Evolutionary conservation across 352 stramenopile species (phyloP).

Genomic region (Pythium chondricola): DNA sequence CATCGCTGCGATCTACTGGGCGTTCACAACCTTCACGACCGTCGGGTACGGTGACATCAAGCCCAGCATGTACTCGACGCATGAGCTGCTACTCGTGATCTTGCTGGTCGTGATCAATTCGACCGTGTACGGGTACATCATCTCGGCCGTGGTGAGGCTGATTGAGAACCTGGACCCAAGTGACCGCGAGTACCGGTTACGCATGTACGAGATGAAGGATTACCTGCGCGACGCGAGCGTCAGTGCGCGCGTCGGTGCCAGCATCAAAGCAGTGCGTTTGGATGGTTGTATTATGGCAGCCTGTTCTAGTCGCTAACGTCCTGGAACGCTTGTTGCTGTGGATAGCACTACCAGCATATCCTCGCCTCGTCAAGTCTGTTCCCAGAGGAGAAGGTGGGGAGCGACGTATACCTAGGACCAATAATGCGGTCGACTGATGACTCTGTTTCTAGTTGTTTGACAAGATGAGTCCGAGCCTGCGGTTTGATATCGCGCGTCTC

Average conservation of each 20-base stretch:
- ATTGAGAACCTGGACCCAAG: slow-evolving; percentile 75
- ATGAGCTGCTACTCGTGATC: slow-evolving; percentile 65
- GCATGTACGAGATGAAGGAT: slow-evolving; percentile 86
- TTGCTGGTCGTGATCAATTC: slow-evolving; percentile 77
- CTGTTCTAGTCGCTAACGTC: no score
- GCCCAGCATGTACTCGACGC: slow-evolving; percentile 63
- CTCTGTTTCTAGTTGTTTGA: slow-evolving; percentile 53
- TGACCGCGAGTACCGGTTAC: slow-evolving; percentile 63
- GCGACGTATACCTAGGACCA: no score
- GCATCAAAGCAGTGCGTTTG: slow-evolving; percentile 53
- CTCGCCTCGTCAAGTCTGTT: slow-evolving; percentile 70
- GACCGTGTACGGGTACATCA: slow-evolving; percentile 78
- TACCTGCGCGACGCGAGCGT: slow-evolving; percentile 67
- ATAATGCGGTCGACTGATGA: neutral
- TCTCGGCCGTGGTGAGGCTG: slow-evolving; percentile 75
- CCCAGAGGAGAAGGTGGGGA: slow-evolving; percentile 76
- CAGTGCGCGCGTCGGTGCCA: slow-evolving; percentile 43
- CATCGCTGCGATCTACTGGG: slow-evolving; percentile 82
- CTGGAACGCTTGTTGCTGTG: no score
- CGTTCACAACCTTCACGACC: slow-evolving; percentile 88
- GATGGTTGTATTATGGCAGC: no score
- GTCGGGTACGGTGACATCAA: slow-evolving; percentile 83
- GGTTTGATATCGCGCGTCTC: slow-evolving; percentile 75
- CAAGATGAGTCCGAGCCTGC: slow-evolving; percentile 69
- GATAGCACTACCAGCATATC: slow-evolving; percentile 69